These are phyloP conservation scores for Mrakia blollopis DNA, from an alignment of 768 basidiomycete genomes.

Conservation along the genomic window DNA sequence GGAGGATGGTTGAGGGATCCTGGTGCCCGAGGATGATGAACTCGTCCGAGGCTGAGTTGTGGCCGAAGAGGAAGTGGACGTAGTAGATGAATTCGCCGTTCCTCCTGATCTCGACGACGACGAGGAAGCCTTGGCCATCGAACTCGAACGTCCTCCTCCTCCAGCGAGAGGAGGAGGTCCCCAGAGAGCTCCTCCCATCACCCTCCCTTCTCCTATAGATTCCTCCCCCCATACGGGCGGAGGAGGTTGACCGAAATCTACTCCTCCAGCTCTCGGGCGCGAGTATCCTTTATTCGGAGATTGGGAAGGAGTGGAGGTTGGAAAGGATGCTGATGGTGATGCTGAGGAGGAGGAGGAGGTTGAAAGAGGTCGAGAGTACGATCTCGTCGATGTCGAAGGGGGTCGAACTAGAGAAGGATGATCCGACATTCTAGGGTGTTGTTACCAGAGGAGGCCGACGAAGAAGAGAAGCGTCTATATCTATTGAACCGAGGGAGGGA, in stretches of 20 bases:
- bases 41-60: background rate
- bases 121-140: no score
- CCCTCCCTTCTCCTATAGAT: background rate
- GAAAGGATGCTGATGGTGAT: background rate
- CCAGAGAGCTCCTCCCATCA: background rate
- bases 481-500: no score
- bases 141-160: background rate
- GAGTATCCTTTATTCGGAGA: background rate
- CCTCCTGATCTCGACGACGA: background rate
- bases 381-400: background rate
- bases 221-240: background rate
- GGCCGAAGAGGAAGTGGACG: background rate
- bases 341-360: background rate
- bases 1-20: background rate
- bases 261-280: constrained; percentile 13
- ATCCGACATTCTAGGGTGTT: background rate
- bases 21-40: background rate
- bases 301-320: background rate
- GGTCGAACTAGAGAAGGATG: background rate
- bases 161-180: background rate
- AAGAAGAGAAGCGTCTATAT: no score
- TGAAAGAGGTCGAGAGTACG: background rate
- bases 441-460: background rate
- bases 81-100: no score
- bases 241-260: constrained; percentile 21